These are phyloP conservation scores for Termitomyces sp. DNA, from an alignment of 768 basidiomycete species.

Conservation along the genomic window DNA sequence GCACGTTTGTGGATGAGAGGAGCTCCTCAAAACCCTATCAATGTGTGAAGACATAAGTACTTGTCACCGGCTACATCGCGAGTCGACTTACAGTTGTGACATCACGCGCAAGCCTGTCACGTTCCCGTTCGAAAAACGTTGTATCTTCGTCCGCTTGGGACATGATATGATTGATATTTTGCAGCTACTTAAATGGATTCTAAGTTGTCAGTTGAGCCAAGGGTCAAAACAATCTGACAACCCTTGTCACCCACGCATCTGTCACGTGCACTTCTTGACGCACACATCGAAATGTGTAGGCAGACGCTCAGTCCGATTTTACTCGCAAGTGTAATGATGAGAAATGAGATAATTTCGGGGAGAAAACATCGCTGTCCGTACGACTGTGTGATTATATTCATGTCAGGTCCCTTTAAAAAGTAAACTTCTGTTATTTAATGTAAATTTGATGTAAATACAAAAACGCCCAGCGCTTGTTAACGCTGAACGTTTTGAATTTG, in stretches of 20 bases:
- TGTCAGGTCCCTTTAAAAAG: no score
- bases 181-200: background rate
- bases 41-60: background rate
- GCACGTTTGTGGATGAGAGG: conserved; percentile 74
- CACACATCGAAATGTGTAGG: no score
- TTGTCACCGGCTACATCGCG: background rate
- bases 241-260: background rate
- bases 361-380: no score
- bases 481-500: background rate
- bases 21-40: conserved; percentile 82
- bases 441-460: no score
- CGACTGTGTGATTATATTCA: no score
- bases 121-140: conserved; percentile 75
- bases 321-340: no score
- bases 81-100: conserved; percentile 56
- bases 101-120: conserved; percentile 67
- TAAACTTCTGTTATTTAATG: no score
- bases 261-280: background rate
- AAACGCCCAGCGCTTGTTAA: background rate
- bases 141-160: conserved; percentile 40
- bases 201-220: background rate
- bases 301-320: no score
- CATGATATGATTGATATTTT: conserved; percentile 16
- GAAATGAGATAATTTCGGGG: no score
- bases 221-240: no score